These are phyloP conservation scores for Salix arbutifolia DNA, from an alignment of 345 rosid genomes.

Conservation along the genomic window DNA sequence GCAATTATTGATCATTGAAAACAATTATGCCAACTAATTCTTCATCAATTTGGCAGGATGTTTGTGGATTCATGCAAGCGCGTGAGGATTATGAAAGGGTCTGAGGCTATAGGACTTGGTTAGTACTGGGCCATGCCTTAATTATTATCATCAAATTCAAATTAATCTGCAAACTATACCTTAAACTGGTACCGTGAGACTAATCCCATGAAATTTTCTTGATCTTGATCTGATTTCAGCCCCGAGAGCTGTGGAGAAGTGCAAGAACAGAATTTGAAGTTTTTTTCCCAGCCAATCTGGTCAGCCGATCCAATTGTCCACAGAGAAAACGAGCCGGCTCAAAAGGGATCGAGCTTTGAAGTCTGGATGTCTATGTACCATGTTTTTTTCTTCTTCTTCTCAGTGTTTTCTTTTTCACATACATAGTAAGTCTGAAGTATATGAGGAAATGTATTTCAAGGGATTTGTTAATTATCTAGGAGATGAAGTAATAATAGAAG, in stretches of 20 bases:
- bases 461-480: constrained; percentile 14
- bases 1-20: background rate
- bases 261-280: constrained; percentile 58
- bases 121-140: background rate
- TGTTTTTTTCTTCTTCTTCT: background rate
- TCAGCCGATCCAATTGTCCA: background rate
- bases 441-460: constrained; percentile 11
- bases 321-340: constrained; percentile 43
- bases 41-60: constrained; percentile 14
- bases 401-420: background rate
- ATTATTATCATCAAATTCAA: background rate
- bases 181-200: background rate
- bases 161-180: no score
- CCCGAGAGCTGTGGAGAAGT: constrained; percentile 35
- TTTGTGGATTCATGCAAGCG: constrained; percentile 29
- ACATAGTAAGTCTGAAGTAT: background rate
- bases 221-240: constrained; percentile 12
- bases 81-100: constrained; percentile 31
- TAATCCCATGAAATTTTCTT: background rate
- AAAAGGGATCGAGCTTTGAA: constrained; percentile 44
- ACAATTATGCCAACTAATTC: background rate
- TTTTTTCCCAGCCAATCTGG: background rate
- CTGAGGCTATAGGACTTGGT: constrained; percentile 34
- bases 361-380: constrained; percentile 35
- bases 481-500: constrained; percentile 15